phyloP scores from a whole-genome alignment of 129 eudicot genomes.

The Apium graveolens region DNA sequence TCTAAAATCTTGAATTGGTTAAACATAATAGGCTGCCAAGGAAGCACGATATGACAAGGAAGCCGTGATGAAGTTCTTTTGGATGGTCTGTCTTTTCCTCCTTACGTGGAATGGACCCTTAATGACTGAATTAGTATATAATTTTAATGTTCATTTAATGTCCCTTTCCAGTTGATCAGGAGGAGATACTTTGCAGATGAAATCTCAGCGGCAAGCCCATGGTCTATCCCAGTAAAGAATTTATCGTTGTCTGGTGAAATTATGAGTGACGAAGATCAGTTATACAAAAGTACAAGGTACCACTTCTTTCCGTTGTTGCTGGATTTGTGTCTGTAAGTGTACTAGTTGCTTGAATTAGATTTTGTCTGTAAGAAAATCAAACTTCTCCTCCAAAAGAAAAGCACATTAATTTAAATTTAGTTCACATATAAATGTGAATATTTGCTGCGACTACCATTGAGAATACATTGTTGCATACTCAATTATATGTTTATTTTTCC shows the following conservation, averaged over 20 bases:
- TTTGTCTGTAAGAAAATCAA: background rate
- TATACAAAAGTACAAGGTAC: slow-evolving; percentile 54
- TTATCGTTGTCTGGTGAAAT: slow-evolving; percentile 46
- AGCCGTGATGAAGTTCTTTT: slow-evolving; percentile 81
- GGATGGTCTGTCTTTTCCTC: slow-evolving; percentile 39
- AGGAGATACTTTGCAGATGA: slow-evolving; percentile 94
- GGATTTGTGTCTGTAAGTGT: background rate
- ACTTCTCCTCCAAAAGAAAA: background rate
- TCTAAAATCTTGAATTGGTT: background rate
- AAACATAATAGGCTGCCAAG: slow-evolving; percentile 67
- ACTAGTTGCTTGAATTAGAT: background rate
- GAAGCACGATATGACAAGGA: slow-evolving; percentile 96
- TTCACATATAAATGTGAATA: background rate
- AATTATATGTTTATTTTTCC: background rate
- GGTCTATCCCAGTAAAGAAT: slow-evolving; percentile 55
- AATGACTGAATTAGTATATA: background rate
- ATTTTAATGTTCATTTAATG: slow-evolving; percentile 11
- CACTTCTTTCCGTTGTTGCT: background rate
- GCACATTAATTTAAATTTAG: background rate
- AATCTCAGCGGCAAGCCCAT: slow-evolving; percentile 53
- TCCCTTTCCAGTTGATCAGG: slow-evolving; percentile 68
- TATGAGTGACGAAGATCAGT: slow-evolving; percentile 51
- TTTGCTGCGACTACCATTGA: background rate
- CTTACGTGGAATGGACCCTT: background rate
- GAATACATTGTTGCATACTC: background rate